A percentile compares a stretch with the other conserved stretches of the same genome.
Evolutionary conservation across 139 green algal species (phyloP).

Genomic region (Asterochloris erici): DNA sequence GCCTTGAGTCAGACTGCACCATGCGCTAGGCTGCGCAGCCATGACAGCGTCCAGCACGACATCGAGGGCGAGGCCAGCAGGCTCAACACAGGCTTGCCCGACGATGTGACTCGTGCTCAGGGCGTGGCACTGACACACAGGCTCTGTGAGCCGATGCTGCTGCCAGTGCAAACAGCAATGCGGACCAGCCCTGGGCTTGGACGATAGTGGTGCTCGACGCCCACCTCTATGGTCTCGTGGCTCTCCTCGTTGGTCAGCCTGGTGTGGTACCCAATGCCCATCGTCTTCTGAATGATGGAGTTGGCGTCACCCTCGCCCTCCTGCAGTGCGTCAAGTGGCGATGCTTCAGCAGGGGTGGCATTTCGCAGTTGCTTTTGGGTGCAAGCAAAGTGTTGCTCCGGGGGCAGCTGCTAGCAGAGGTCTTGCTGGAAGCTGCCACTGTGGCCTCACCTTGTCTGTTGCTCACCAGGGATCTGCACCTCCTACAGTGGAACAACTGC

Average conservation of each 20-base stretch:
- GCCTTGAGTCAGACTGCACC: too few relatives aligned
- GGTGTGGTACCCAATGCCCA: constrained; percentile 75
- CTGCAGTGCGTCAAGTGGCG: constrained; percentile 20
- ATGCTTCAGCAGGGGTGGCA: too few relatives aligned
- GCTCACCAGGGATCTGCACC: too few relatives aligned
- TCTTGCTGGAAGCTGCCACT: too few relatives aligned
- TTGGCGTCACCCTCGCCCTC: constrained; percentile 26
- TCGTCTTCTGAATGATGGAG: constrained; percentile 63
- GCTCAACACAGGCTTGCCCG: background rate
- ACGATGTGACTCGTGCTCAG: too few relatives aligned
- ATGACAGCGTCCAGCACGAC: background rate
- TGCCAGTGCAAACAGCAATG: background rate
- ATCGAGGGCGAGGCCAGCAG: background rate
- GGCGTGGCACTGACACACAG: too few relatives aligned
- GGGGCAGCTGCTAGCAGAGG: too few relatives aligned
- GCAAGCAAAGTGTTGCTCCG: too few relatives aligned
- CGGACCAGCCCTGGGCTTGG: too few relatives aligned
- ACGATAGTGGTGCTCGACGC: background rate
- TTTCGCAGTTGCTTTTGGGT: too few relatives aligned
- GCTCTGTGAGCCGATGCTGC: background rate
- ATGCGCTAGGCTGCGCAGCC: background rate
- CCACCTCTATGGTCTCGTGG: constrained; percentile 65
- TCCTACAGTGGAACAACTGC: too few relatives aligned
- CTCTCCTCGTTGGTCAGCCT: constrained; percentile 80
- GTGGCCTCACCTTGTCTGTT: too few relatives aligned